These are phyloP conservation scores for Phytophthora crassamura DNA, from an alignment of 352 stramenopile species.

Conservation along the genomic window DNA sequence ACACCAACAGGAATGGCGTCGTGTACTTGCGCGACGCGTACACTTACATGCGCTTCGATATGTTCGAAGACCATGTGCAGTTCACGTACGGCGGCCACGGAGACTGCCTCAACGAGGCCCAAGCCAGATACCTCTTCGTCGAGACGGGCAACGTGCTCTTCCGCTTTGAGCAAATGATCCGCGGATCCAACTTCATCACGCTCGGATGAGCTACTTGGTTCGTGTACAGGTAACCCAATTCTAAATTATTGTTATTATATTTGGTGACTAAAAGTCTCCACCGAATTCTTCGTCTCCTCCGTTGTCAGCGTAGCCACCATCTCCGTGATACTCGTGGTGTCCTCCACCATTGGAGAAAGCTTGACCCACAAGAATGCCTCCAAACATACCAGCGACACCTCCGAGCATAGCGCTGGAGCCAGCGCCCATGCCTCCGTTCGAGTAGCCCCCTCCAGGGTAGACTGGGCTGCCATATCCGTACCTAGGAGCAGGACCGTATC, in stretches of 20 bases:
- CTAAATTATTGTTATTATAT: slow-evolving; percentile 29
- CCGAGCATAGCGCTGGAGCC: slow-evolving; percentile 36
- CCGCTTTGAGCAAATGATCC: slow-evolving; percentile 53
- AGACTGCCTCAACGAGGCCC: slow-evolving; percentile 42
- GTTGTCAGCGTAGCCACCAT: slow-evolving; percentile 8
- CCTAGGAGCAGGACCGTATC: slow-evolving; percentile 10
- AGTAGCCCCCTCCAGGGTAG: slow-evolving; percentile 28
- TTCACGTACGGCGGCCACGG: slow-evolving; percentile 49
- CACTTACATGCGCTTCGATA: slow-evolving; percentile 57
- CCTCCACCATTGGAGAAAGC: slow-evolving; percentile 16
- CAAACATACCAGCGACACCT: slow-evolving; percentile 34
- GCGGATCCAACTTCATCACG: slow-evolving; percentile 39
- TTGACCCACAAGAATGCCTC: slow-evolving; percentile 31
- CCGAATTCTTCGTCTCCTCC: slow-evolving; percentile 39
- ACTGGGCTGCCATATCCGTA: slow-evolving; percentile 16
- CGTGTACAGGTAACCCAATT: neutral
- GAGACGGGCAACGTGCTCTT: slow-evolving; percentile 51
- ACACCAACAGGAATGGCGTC: slow-evolving; percentile 40
- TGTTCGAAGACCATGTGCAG: slow-evolving; percentile 43
- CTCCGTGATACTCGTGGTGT: slow-evolving; percentile 17
- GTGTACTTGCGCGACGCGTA: slow-evolving; percentile 47
- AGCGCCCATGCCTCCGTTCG: slow-evolving; percentile 26
- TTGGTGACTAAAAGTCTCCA: slow-evolving; percentile 33
- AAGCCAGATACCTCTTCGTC: slow-evolving; percentile 48
- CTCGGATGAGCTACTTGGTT: slow-evolving; percentile 11